phyloP scores from a whole-genome alignment of 129 eudicot genomes.

The Apium graveolens region DNA sequence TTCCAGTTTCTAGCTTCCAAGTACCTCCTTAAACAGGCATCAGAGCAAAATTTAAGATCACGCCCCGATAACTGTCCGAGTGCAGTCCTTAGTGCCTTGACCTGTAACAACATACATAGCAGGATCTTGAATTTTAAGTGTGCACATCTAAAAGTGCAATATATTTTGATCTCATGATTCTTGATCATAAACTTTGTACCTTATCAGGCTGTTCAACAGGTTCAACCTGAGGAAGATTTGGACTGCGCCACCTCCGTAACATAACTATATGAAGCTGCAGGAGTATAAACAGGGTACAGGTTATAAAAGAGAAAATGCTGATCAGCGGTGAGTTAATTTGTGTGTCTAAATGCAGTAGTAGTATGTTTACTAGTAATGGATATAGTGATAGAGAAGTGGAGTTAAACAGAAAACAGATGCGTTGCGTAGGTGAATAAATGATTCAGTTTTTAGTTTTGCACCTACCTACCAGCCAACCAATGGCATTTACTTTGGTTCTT shows the following conservation, averaged over 20 bases:
- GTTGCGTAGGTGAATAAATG: background rate
- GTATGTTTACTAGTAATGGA: too few species aligned
- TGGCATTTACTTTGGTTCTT: background rate
- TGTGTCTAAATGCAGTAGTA: background rate
- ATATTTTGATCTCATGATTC: background rate
- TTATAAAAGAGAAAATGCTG: background rate
- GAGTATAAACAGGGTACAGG: background rate
- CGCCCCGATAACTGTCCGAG: slow-evolving; percentile 79
- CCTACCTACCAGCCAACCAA: background rate
- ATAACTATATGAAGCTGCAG: background rate
- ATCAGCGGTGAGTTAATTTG: background rate
- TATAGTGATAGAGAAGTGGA: background rate
- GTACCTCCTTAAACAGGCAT: slow-evolving; percentile 74
- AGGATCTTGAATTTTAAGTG: background rate
- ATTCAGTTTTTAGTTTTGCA: background rate
- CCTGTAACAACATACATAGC: slow-evolving; percentile 22
- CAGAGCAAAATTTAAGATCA: slow-evolving; percentile 50
- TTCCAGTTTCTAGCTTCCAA: slow-evolving; percentile 87
- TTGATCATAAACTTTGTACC: background rate
- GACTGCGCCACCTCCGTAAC: background rate
- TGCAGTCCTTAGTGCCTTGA: slow-evolving; percentile 54
- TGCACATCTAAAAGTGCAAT: background rate
- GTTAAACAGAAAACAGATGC: background rate
- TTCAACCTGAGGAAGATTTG: background rate
- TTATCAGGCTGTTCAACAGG: background rate